Percentiles rank a stretch among this genome's conserved stretches.
phyloP scores from a whole-genome alignment of 2,329 filamentous ascomycete species.

The Colletotrichum sp. region DNA sequence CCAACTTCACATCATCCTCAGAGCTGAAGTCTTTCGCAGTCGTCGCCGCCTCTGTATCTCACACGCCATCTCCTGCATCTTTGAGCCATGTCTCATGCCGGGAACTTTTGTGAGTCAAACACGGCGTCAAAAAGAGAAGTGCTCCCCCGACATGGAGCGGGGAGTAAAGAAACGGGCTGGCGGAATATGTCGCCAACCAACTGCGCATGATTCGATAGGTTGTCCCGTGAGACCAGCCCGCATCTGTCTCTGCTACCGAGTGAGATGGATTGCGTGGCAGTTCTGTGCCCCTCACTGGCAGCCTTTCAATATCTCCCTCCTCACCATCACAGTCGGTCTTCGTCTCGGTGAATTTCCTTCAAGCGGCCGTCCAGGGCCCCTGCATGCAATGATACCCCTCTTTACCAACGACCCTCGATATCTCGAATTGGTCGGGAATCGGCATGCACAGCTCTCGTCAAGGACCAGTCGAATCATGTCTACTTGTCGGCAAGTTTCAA shows the following conservation, averaged over 20 bases:
- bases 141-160: neutral
- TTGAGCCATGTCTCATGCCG: neutral
- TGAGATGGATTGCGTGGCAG: neutral
- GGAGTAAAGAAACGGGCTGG: neutral
- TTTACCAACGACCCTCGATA: neutral
- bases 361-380: conserved; percentile 7
- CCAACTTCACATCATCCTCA: neutral
- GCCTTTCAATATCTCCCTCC: neutral
- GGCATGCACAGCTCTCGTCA: conserved; percentile 1
- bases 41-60: neutral
- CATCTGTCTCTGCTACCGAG: neutral
- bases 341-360: neutral
- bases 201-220: neutral
- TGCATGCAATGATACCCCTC: neutral
- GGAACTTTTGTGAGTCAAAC: neutral
- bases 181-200: neutral
- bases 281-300: neutral
- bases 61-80: neutral
- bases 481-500: neutral
- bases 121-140: neutral
- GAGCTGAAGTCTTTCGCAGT: neutral
- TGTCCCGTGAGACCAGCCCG: neutral
- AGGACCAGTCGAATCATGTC: conserved; percentile 8
- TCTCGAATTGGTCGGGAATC: neutral
- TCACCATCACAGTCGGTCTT: neutral